Evolutionary conservation across 208 protist species (phyloP).

Genomic region (Phytomonas serpens): DNA sequence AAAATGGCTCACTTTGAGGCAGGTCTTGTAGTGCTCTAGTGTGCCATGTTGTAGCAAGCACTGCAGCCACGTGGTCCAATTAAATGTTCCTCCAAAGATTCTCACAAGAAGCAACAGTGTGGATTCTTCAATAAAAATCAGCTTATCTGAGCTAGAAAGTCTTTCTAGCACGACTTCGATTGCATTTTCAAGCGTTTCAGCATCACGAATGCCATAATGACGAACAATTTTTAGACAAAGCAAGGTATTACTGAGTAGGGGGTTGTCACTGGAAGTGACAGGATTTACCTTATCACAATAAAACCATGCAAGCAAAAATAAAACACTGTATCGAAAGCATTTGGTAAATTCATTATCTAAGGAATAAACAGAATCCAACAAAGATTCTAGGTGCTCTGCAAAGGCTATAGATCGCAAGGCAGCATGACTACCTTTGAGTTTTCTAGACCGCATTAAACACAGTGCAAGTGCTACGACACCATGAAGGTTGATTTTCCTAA

Average conservation of each 20-base stretch:
- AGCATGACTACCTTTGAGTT: background rate
- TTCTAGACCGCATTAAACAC: background rate
- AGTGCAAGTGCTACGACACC: background rate
- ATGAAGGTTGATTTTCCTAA: background rate
- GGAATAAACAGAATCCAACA: constrained; percentile 1
- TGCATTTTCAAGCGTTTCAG: background rate
- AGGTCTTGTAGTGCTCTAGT: background rate
- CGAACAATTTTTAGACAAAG: background rate
- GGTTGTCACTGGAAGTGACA: background rate
- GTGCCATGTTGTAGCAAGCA: background rate
- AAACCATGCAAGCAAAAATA: constrained; percentile 9
- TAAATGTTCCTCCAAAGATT: constrained; percentile 1
- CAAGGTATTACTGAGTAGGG: background rate
- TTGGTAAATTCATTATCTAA: background rate
- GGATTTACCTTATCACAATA: background rate
- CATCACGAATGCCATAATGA: background rate
- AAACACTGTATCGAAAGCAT: constrained; percentile 1
- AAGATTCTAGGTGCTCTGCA: background rate
- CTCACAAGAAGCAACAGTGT: constrained; percentile 7
- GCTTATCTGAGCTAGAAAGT: background rate
- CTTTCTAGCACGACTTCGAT: background rate
- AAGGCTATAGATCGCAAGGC: background rate
- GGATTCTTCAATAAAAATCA: background rate
- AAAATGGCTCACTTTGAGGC: background rate
- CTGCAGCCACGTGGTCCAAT: background rate